A percentile compares a stretch with the other conserved stretches of the same genome.
phyloP scores from a whole-genome alignment of 2,329 filamentous ascomycete genomes.

The Amauroascus verrucosus region DNA sequence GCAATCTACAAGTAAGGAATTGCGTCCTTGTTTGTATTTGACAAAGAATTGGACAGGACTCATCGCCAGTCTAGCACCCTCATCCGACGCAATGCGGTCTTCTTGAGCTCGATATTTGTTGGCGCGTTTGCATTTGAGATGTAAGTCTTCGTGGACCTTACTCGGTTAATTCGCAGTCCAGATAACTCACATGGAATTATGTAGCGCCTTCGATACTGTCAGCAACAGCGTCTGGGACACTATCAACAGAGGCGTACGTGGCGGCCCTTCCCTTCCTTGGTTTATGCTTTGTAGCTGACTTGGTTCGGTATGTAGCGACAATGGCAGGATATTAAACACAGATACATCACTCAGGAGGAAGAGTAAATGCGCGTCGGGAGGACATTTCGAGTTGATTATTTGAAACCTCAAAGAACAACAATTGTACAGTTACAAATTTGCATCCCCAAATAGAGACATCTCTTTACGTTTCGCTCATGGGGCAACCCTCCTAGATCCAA shows the following conservation, averaged over 20 bases:
- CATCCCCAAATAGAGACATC: slow-evolving; percentile 8
- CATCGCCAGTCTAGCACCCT: slow-evolving; percentile 52
- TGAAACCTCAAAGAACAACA: background rate
- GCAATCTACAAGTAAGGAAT: slow-evolving; percentile 52
- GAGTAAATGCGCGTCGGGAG: slow-evolving; percentile 31
- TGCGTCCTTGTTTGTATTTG: background rate
- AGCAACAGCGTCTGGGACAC: slow-evolving; percentile 85
- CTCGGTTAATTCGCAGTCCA: background rate
- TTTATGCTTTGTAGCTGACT: slow-evolving; percentile 14
- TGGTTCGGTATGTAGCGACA: slow-evolving; percentile 56
- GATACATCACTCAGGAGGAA: slow-evolving; percentile 64
- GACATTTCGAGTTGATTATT: background rate
- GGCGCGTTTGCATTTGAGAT: slow-evolving; percentile 87
- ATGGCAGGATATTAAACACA: slow-evolving; percentile 98
- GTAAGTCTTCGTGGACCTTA: slow-evolving; percentile 46
- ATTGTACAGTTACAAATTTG: slow-evolving; percentile 11
- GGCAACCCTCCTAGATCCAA: background rate
- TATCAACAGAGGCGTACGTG: slow-evolving; percentile 81
- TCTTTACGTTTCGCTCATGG: background rate
- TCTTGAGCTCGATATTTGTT: slow-evolving; percentile 77
- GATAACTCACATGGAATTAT: slow-evolving; percentile 9
- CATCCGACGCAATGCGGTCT: slow-evolving; percentile 77
- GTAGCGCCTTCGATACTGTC: slow-evolving; percentile 68
- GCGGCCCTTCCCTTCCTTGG: background rate
- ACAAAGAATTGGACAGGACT: slow-evolving; percentile 4